phyloP scores from a whole-genome alignment of 768 basidiomycete genomes.

The Coprinopsis marcescibilis region DNA sequence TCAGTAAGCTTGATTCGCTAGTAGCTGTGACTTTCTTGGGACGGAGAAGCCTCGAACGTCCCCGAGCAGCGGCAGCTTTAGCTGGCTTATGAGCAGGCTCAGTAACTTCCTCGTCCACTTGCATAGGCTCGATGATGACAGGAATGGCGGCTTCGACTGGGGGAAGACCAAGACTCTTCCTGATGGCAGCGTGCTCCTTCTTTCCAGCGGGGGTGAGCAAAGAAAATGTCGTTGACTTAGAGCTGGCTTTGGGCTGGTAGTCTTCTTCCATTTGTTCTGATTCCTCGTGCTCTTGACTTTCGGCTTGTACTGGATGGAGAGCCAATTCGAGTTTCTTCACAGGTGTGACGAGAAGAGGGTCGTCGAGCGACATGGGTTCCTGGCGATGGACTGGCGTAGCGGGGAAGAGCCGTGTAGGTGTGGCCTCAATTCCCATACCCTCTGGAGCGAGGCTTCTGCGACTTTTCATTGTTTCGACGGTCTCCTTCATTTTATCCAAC shows the following conservation, averaged over 20 bases:
- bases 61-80: conserved; percentile 7
- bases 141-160: background rate
- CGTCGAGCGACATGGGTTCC: background rate
- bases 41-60: conserved; percentile 5
- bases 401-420: conserved; percentile 8
- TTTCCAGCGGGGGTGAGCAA: conserved; percentile 18
- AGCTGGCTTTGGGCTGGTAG: background rate
- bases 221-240: conserved; percentile 13
- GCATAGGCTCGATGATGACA: conserved; percentile 9
- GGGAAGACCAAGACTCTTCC: conserved; percentile 3
- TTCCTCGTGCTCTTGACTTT: background rate
- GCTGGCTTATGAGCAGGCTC: background rate
- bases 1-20: background rate
- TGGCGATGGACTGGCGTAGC: conserved; percentile 4
- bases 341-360: background rate
- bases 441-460: conserved; percentile 30
- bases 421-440: conserved; percentile 7
- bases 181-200: conserved; percentile 10
- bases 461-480: conserved; percentile 42
- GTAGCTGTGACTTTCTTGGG: conserved; percentile 1
- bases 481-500: conserved; percentile 45
- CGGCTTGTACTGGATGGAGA: background rate
- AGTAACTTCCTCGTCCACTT: conserved; percentile 6
- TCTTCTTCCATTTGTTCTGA: conserved; percentile 3
- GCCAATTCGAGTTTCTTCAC: no score